These are phyloP conservation scores for Zalaria sp. DNA, from an alignment of 2,329 filamentous ascomycete genomes.

Conservation along the genomic window DNA sequence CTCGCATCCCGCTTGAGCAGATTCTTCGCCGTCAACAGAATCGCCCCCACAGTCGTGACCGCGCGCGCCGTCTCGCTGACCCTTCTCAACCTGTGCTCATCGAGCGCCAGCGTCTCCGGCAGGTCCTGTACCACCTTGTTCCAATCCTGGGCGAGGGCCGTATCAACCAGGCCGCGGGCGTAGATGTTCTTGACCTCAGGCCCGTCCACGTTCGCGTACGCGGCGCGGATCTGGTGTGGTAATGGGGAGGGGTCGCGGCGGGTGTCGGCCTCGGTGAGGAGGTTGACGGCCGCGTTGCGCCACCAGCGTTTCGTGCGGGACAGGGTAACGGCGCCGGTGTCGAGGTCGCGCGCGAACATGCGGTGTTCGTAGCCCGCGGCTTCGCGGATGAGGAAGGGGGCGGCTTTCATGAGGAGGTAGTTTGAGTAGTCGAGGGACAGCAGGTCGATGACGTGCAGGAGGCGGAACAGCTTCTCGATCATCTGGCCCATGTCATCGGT, in stretches of 20 bases:
- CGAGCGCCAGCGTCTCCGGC: conserved; percentile 62
- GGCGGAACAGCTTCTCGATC: conserved; percentile 60
- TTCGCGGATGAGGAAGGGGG: conserved; percentile 57
- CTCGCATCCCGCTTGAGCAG: conserved; percentile 69
- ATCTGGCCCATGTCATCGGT: conserved; percentile 25
- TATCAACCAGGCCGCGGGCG: conserved; percentile 58
- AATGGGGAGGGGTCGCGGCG: conserved; percentile 46
- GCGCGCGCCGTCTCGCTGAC: conserved; percentile 45
- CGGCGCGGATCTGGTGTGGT: conserved; percentile 36
- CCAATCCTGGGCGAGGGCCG: conserved; percentile 50
- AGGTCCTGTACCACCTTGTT: conserved; percentile 28
- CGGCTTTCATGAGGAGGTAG: conserved; percentile 59
- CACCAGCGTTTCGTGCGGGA: conserved; percentile 51
- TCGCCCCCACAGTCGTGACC: conserved; percentile 59
- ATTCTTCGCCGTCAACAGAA: conserved; percentile 70
- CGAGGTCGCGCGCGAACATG: conserved; percentile 52
- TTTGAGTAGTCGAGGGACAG: conserved; percentile 74
- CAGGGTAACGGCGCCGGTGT: conserved; percentile 40
- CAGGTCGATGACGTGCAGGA: conserved; percentile 62
- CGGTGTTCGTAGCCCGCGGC: conserved; percentile 62
- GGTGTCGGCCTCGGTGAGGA: conserved; percentile 46
- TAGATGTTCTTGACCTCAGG: conserved; percentile 49
- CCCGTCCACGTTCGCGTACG: too few relatives aligned
- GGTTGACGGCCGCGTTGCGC: conserved; percentile 48
- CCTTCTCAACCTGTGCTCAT: conserved; percentile 46